Base-by-base conservation (phyloP, 2,329 filamentous ascomycete species). In the Colletotrichum magnum region DNA sequence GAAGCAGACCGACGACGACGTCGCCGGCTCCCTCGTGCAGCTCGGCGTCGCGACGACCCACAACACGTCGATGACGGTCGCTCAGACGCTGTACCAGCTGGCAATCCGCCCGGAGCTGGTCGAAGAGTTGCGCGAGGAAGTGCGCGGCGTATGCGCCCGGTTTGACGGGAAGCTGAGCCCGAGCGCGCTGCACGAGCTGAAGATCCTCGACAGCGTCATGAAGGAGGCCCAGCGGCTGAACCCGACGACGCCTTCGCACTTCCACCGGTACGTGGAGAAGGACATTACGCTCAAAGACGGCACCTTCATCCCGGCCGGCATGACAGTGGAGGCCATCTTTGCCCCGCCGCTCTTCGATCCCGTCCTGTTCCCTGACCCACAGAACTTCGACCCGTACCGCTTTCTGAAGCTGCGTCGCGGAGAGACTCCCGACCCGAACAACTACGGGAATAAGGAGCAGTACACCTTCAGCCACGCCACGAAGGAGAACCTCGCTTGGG, bases 61-160 rank as follows among this genome's bases (percentile, higher is more conserved):
- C 68, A 85, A 84, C 1, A 86, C 84, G 0, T 80, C 81, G 3
- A 74, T 82, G 50, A 77, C 82, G 0, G 71, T 79, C n/a, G 26
- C 61, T 16, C 61, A 13, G 26, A 80, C 80, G 16, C 78, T 89
- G 51, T 87, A 85, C 73, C 84, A 87, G 71, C 75, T 90, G 2
- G 83, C 81, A 0, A 79, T 82, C 39, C 75, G 80, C 59, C 86
- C 85, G 1, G 83, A 88, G 53, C 81, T 84, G 73, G 76, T 87
- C 48, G 78, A 84, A 12, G 80, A 83, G 9, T 74, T 89, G 3
- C 82, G 87, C 2, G 78, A 86, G 39, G 87, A 89, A 71, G 83
- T 84, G 16, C 70, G 77, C 3, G 72, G 76, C 1, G 79, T 79
- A 1, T 73, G 83, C 1, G 72, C 72, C 7, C 74, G 75, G 12